These are phyloP conservation scores for Euphorbia peplus DNA, from an alignment of 345 rosid species.

Conservation along the genomic window DNA sequence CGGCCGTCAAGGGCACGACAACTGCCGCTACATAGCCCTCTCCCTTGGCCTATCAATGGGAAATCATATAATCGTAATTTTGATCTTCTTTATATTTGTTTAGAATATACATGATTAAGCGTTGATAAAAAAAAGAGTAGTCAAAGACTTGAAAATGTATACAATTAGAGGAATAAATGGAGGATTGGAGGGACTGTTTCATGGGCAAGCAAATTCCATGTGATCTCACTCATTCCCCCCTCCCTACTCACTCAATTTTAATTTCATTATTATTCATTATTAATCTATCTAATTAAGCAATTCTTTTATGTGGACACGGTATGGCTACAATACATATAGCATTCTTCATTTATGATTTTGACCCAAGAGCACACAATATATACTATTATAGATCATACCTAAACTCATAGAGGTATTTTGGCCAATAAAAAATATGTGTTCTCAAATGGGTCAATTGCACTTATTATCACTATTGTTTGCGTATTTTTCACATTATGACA, in stretches of 20 bases:
- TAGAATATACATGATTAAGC: neutral
- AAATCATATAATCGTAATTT: too few species aligned
- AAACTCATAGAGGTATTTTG: neutral
- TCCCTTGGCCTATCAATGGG: too few species aligned
- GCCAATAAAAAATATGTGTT: slow-evolving; percentile 7
- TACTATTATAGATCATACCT: neutral
- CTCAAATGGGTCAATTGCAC: too few species aligned
- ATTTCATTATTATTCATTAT: neutral
- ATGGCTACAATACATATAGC: neutral
- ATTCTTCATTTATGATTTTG: neutral
- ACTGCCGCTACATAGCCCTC: too few species aligned
- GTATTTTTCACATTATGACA: too few species aligned
- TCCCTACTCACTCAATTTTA: neutral
- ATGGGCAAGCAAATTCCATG: slow-evolving; percentile 29
- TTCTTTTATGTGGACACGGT: neutral
- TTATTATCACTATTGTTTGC: too few species aligned
- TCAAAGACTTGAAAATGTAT: slow-evolving; percentile 26
- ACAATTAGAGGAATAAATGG: slow-evolving; percentile 34
- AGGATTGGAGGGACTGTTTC: slow-evolving; percentile 33
- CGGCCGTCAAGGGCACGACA: too few species aligned
- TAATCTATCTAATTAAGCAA: too few species aligned
- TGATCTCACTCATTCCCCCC: slow-evolving; percentile 7
- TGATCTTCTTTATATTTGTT: too few species aligned
- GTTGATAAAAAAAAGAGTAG: slow-evolving; percentile 2
- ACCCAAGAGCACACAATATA: neutral